Base-by-base conservation (phyloP, 108 stramenopile species). In the Pseudonitzschia pungens region DNA sequence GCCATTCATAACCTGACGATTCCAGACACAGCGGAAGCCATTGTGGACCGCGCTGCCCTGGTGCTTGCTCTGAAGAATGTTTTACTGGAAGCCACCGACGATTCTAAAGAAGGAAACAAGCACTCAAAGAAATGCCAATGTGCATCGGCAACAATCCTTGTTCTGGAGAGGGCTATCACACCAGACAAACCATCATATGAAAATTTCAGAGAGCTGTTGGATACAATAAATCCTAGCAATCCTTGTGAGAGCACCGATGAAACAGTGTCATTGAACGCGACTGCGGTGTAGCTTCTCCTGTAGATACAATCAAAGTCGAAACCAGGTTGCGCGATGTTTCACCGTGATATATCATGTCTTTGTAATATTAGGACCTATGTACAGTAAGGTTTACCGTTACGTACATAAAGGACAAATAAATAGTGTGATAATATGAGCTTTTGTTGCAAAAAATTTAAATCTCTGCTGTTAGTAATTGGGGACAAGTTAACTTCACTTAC, bases 1-100 rank as follows among this genome's bases (percentile, higher is more conserved):
- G 75, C 83, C 7, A 78, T 89, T 43, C 70, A 84, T 56, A 84
- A 89, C 44, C 65, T 89, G 12, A 85, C 84, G 8, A 71, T 72
- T 22, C 73, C 73, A 16, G 88, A 85, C 36, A 89, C 83, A 29
- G 85, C 88, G 4, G 60, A 77, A 45, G 32, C 36, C 16, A 72
- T 88, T 56, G 80, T 80, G 22, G 65, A 74, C 14, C 75, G 72
- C 12, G 74, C 79, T 16, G 79, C 73, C 20, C 57, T 86, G 50
- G 70, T 86, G n/a, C 64, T 78, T 7, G 77, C 72, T 11, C 51
- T 86, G 58, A 79, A 82, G 56, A 78, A 78, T 65, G 69, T 74
- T 28, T 55, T 81, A 16, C 27, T 76, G 41, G 62, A 43, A 40
- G 65, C 52, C 22, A 58, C 51, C 33, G 68, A 77, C 8, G 32